These are phyloP conservation scores for Arabis hirsuta DNA, from an alignment of 345 rosid genomes.

Conservation along the genomic window DNA sequence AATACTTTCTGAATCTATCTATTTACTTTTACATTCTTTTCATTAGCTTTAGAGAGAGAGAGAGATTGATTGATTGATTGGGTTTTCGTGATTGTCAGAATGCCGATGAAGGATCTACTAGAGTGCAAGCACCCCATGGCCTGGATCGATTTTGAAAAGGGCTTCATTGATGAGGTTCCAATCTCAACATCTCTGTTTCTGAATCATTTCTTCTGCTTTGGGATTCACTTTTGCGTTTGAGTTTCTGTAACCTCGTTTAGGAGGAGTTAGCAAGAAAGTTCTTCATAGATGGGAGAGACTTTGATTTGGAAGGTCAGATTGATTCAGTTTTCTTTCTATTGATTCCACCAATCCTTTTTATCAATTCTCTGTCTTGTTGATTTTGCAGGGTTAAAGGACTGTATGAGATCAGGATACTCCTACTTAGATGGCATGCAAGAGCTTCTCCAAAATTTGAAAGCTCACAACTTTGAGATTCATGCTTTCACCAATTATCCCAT, in stretches of 20 bases:
- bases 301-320: slow-evolving; percentile 81
- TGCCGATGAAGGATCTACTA: slow-evolving; percentile 76
- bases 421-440: slow-evolving; percentile 77
- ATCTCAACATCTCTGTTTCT: background rate
- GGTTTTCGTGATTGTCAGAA: slow-evolving; percentile 45
- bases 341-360: background rate
- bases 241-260: slow-evolving; percentile 42
- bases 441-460: slow-evolving; percentile 61
- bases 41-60: no score
- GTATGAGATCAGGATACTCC: slow-evolving; percentile 71
- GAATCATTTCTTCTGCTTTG: background rate
- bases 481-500: slow-evolving; percentile 91
- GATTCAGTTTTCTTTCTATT: background rate
- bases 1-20: background rate
- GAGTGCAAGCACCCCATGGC: slow-evolving; percentile 84
- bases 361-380: background rate
- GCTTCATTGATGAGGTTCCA: slow-evolving; percentile 76
- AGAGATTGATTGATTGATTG: no score
- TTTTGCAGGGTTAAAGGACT: slow-evolving; percentile 70
- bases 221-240: background rate
- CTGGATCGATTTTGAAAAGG: slow-evolving; percentile 93
- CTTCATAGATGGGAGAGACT: slow-evolving; percentile 80
- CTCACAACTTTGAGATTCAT: slow-evolving; percentile 78
- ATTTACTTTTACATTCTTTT: background rate
- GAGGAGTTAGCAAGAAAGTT: slow-evolving; percentile 73